phyloP scores from a whole-genome alignment of 78 protist genomes.

The Dictyostelium discoideum region dicty_2.7 NC_007088.5:8273501-8274000 shows the following conservation, averaged over 20 bases:
- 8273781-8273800: conserved; percentile 82
- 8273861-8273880: conserved; percentile 49
- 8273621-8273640: conserved; percentile 30
- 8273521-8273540: neutral
- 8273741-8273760: conserved; percentile 52
- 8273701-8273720: neutral
- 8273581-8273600: conserved; percentile 6
- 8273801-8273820: conserved; percentile 59
- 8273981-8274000: conserved; percentile 57
- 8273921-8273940: conserved; percentile 49
- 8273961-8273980: conserved; percentile 50
- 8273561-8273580: conserved; percentile 26
- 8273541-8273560: neutral
- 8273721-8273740: conserved; percentile 55
- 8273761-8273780: conserved; percentile 57
- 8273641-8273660: conserved; percentile 36
- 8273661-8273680: conserved; percentile 65
- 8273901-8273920: conserved; percentile 74
- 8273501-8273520: conserved; percentile 72
- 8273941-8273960: neutral
- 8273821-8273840: conserved; percentile 67
- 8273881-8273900: conserved; percentile 19
- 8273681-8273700: conserved; percentile 57
- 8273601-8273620: conserved; percentile 56
- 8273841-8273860: neutral